A percentile compares a stretch with the other conserved stretches of the same genome.
Conservation (phyloP, 768 basidiomycete species). For the Lactarius quietus region DNA sequence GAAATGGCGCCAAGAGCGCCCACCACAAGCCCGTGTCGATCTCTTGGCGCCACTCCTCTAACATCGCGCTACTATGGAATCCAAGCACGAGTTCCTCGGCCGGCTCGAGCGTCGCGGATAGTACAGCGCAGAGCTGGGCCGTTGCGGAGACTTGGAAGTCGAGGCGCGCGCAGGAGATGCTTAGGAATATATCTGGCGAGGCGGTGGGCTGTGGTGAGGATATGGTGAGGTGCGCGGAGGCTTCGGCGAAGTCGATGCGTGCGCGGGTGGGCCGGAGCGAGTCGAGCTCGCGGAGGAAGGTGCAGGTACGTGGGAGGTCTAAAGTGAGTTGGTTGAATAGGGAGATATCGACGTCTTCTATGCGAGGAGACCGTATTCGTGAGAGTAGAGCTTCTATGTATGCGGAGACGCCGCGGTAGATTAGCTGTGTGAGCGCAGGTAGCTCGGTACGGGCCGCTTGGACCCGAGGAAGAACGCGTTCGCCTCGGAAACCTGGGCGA, state of each 20-base stretch:
- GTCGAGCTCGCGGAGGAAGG: conserved; percentile 2
- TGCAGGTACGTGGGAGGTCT: background rate
- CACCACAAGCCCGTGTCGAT: conserved; percentile 14
- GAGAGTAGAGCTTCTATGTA: conserved; percentile 16
- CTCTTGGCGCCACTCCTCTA: background rate
- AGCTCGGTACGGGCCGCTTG: conserved; percentile 3
- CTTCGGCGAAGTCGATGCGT: conserved; percentile 9
- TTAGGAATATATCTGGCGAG: conserved; percentile 1
- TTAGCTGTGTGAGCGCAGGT: conserved; percentile 10
- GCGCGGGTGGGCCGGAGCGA: background rate
- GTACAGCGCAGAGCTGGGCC: conserved; percentile 5
- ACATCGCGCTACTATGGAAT: conserved; percentile 1
- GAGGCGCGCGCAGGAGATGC: conserved; percentile 6
- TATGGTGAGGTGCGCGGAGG: background rate
- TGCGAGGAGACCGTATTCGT: conserved; percentile 5
- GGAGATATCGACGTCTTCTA: conserved; percentile 12
- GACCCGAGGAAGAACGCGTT: background rate
- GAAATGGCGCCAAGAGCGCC: background rate
- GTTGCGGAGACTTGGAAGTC: conserved; percentile 17
- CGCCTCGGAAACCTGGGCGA: conserved; percentile 9
- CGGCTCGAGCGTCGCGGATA: background rate
- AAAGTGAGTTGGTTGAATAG: conserved; percentile 19
- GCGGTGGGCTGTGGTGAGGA: background rate
- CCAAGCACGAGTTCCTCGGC: conserved; percentile 15
- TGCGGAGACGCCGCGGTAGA: conserved; percentile 11